Conservation (phyloP, 768 basidiomycete genomes). For the Suillus weaverae region DNA sequence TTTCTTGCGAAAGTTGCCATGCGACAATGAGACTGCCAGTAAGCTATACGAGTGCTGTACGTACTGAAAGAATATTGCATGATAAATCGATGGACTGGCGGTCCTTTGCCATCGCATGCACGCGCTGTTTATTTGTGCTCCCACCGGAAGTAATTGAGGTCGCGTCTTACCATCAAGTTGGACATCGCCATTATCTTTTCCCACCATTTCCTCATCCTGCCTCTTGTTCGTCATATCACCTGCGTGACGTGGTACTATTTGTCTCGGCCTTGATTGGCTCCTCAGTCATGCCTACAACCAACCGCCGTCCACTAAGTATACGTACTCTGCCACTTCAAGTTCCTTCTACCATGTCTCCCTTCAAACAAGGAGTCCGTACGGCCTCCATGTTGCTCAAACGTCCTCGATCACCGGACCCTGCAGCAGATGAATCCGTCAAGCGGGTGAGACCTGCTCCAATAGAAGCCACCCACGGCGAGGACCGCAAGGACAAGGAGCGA, state of each 20-base stretch:
- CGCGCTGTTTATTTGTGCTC: slow-evolving; percentile 3
- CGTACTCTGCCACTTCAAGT: slow-evolving; percentile 39
- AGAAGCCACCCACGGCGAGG: slow-evolving; percentile 33
- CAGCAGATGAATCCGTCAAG: slow-evolving; percentile 41
- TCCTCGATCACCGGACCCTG: slow-evolving; percentile 51
- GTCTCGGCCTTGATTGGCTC: background rate
- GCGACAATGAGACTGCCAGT: background rate
- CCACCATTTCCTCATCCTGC: background rate
- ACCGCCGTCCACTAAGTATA: slow-evolving; percentile 49
- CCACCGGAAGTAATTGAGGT: background rate
- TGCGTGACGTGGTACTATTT: background rate
- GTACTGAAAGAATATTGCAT: background rate
- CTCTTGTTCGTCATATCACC: no score
- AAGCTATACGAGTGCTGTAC: background rate
- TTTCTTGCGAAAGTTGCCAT: background rate
- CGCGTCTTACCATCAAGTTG: background rate
- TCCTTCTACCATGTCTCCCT: slow-evolving; percentile 34
- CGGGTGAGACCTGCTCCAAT: slow-evolving; percentile 41
- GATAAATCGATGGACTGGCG: background rate
- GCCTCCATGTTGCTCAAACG: slow-evolving; percentile 42
- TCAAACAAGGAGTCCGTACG: slow-evolving; percentile 31
- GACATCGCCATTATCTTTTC: slow-evolving; percentile 1
- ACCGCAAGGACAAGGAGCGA: slow-evolving; percentile 47
- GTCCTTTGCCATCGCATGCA: background rate
- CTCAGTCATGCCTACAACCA: slow-evolving; percentile 41